phyloP scores from a whole-genome alignment of 225 moss, liverwort and hornwort species.

The Neckera pumila region DNA sequence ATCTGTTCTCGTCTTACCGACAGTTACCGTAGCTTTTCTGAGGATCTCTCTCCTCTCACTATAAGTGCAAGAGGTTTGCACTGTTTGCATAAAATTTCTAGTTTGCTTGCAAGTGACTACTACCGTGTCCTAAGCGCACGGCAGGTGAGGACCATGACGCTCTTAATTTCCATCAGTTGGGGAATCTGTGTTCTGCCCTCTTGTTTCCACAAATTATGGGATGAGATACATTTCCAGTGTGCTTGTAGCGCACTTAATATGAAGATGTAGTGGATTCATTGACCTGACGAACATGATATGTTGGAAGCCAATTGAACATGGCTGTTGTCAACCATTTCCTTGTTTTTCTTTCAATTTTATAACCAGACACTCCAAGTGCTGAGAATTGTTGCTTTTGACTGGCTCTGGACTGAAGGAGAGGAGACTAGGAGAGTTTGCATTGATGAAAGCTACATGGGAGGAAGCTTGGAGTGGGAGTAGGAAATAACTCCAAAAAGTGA shows the following conservation, averaged over 20 bases:
- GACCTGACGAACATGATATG: too few relatives aligned
- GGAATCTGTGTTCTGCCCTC: not conserved
- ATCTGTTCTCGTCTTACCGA: not conserved
- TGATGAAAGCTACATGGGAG: not conserved
- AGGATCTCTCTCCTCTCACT: not conserved
- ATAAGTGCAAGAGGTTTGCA: not conserved
- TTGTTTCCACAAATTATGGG: not conserved
- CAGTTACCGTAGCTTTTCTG: not conserved
- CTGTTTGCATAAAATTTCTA: not conserved
- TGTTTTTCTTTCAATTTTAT: too few relatives aligned
- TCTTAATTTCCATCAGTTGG: not conserved
- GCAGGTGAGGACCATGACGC: not conserved
- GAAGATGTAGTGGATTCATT: not conserved
- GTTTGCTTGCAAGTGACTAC: not conserved
- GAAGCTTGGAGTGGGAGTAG: too few relatives aligned
- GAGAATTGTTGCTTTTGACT: not conserved
- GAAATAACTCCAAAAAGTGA: not conserved
- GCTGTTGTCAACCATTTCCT: not conserved
- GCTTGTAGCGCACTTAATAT: not conserved
- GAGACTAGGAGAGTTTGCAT: not conserved
- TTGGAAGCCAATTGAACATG: not conserved
- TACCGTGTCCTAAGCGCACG: not conserved
- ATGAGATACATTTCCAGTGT: not conserved
- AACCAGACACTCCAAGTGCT: too few relatives aligned
- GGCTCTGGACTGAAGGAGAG: not conserved